Percentiles rank a stretch among this genome's conserved stretches.
These are phyloP conservation scores for Teunomyces funiuensis DNA, from an alignment of 805 yeast species.

Conservation along the genomic window DNA sequence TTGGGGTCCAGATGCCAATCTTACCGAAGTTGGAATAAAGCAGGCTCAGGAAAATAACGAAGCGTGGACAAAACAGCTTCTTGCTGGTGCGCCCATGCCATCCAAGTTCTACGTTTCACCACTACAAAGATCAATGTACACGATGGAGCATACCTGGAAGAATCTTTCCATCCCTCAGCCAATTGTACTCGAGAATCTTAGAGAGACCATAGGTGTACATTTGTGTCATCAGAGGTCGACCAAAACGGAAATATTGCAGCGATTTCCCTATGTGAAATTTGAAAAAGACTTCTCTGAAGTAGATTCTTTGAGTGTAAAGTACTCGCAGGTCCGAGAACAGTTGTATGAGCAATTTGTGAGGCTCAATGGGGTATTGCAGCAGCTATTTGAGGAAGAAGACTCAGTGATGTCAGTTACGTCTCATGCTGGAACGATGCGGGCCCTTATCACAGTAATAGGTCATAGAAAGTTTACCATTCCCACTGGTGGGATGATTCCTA, in stretches of 20 bases:
- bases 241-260: conserved; percentile 13
- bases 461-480: conserved; percentile 28
- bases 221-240: conserved; percentile 24
- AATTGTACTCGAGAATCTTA: conserved; percentile 18
- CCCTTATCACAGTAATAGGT: conserved; percentile 26
- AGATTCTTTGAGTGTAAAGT: conserved; percentile 14
- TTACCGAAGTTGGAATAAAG: conserved; percentile 22
- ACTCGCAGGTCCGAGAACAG: conserved; percentile 14
- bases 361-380: conserved; percentile 21
- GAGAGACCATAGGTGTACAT: conserved; percentile 28
- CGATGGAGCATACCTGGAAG: conserved; percentile 21
- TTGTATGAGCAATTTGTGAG: conserved; percentile 21
- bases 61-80: conserved; percentile 19
- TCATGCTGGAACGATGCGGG: conserved; percentile 29
- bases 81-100: conserved; percentile 25
- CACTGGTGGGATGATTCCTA: conserved; percentile 30
- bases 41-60: conserved; percentile 24
- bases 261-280: conserved; percentile 18
- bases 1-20: conserved; percentile 28
- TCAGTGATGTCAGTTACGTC: conserved; percentile 22
- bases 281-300: conserved; percentile 22
- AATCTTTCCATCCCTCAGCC: conserved; percentile 18
- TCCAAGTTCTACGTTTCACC: conserved; percentile 27
- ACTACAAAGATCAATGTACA: conserved; percentile 24
- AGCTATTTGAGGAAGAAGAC: conserved; percentile 17